phyloP scores from a whole-genome alignment of 768 basidiomycete species.

The Hydnum rufescens region DNA sequence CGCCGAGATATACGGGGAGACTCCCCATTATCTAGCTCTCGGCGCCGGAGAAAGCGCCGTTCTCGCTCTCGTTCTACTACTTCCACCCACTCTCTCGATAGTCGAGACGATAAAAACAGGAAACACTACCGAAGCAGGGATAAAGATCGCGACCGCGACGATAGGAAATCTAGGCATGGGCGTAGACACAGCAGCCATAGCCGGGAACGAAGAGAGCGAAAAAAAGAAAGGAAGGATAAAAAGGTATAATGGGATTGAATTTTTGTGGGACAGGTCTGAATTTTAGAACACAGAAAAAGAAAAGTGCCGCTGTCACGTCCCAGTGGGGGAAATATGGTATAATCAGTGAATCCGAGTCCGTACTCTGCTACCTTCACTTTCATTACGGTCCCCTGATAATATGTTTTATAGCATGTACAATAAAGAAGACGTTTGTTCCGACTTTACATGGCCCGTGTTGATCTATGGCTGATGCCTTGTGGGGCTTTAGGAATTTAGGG shows the following conservation, averaged over 20 bases:
- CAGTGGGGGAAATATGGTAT: constrained; percentile 88
- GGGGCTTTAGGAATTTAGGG: constrained; percentile 46
- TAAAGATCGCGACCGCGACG: constrained; percentile 12
- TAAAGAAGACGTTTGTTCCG: constrained; percentile 29
- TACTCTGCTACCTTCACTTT: constrained; percentile 10
- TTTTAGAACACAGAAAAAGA: constrained; percentile 28
- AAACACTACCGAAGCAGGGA: no score
- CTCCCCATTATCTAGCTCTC: no score
- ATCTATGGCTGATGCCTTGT: not conserved
- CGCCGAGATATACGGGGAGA: no score
- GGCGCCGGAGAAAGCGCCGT: constrained; percentile 4
- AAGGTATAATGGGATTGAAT: constrained; percentile 24
- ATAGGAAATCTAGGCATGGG: constrained; percentile 10
- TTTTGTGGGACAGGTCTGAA: not conserved
- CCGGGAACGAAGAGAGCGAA: constrained; percentile 18
- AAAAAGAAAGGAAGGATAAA: constrained; percentile 49
- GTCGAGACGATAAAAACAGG: constrained; percentile 9
- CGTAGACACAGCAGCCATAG: constrained; percentile 2
- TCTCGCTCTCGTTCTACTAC: constrained; percentile 6
- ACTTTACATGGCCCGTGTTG: not conserved
- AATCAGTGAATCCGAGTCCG: constrained; percentile 71
- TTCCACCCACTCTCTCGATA: constrained; percentile 10
- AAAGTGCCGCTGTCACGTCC: constrained; percentile 30
- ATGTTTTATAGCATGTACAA: constrained; percentile 41
- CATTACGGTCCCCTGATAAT: no score